Evolutionary conservation across 345 rosid species (phyloP), one percentile per base, ranked within the genome.

Genomic region (Bruguiera sexangula): DNA sequence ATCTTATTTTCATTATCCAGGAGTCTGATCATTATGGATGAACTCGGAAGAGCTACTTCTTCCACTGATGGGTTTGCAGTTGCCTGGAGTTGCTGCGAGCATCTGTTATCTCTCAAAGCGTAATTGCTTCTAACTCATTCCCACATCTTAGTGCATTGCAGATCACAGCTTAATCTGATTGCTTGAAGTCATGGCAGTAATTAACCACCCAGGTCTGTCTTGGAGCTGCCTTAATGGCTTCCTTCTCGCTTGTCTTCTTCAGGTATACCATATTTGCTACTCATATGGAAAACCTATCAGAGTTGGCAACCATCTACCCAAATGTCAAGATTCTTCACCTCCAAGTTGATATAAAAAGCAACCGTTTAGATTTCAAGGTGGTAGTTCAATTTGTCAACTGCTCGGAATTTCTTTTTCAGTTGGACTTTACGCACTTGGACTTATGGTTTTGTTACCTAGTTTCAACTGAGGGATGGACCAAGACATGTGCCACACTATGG

Each of bases 11-110:
- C 60, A 67, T 54, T 72, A 67, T 69, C 8, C 76, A 94, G 99
- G 87, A 91, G 97, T 70, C 82, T 94, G 71, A 84, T 94, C 73
- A 82, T 94, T 59, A 87, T 89, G 93, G 98, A 94, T 67, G 98
- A 94, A 84, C 97, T 91, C 29, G 97, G 98, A 76, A 91, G 97
- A 84, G 98, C 97, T 34, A 94, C 99, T 73, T 89, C 97, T 66
- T 95, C 99, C 36, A 86, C 96, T 51, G 99, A 95, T 78, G 97
- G 97, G 72, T 82, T 89, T 77, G 88, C 96, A 69, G 83, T 95
- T 74, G 96, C 96, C 68, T 89, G 97, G 99, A 87, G 99, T 84
- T 95, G 96, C 87, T 92, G 96, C 50, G 99, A 95, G 79, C 80
- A 87, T 87, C 85, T 95, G 46, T 66, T 85, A 73, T 88, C 95